Evolutionary conservation across 495 filamentous ascomycete species (phyloP).

Genomic region (Podospora anserina): DNA sequence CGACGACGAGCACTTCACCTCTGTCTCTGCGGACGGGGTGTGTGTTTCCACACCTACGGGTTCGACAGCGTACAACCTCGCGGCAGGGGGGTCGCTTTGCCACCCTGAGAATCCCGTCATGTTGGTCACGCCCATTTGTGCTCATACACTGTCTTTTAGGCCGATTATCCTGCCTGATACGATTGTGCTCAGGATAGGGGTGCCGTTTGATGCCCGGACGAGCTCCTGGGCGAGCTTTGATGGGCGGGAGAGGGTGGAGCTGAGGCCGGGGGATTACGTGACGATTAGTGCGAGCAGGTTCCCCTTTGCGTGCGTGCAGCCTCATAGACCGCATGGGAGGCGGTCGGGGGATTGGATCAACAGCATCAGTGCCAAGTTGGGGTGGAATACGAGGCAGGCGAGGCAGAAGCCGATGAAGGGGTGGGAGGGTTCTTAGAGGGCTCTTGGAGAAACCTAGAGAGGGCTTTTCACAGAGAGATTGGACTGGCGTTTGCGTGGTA

Average conservation of each 20-base stretch:
- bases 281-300: conserved; percentile 90
- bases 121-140: conserved; percentile 90
- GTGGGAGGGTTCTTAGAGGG: conserved; percentile 39
- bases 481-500: no score
- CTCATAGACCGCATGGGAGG: conserved; percentile 65
- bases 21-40: conserved; percentile 79
- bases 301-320: conserved; percentile 87
- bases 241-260: conserved; percentile 82
- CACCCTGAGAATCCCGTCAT: conserved; percentile 98
- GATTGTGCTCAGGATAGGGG: conserved; percentile 84
- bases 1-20: conserved; percentile 91
- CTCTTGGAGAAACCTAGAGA: no score
- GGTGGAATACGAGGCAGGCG: conserved; percentile 83
- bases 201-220: conserved; percentile 87
- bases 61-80: conserved; percentile 95
- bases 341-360: conserved; percentile 90
- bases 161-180: conserved; percentile 95
- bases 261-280: conserved; percentile 88
- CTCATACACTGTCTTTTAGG: conserved; percentile 92
- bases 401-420: conserved; percentile 61
- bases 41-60: conserved; percentile 91
- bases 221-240: conserved; percentile 97
- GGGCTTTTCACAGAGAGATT: no score
- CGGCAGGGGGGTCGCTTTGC: conserved; percentile 89
- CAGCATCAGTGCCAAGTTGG: conserved; percentile 81